Base-by-base conservation (phyloP, 257 asterid species). In the Rhazya stricta region DNA sequence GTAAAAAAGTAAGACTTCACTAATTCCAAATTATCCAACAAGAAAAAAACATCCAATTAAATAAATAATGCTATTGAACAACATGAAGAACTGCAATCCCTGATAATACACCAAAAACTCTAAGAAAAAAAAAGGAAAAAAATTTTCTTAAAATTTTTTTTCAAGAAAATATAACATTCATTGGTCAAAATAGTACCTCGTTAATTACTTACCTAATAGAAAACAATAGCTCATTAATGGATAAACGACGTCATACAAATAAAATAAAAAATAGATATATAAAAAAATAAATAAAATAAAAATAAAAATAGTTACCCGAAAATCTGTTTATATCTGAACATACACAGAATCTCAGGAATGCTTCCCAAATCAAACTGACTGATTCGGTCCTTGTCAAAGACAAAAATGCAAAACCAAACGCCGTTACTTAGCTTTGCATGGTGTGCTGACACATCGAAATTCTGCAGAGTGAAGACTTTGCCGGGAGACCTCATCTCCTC, bases 381-480 rank as follows among this genome's bases (percentile, higher is more conserved):
- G 43, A 32, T 71, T 2, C 34, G 32, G 12, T 62, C 56, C 9
- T 48, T 61, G 46, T 81, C 69, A 34, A 81, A 84, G 23, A 74
- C 79, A 50, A 67, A 76, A 66, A 79, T 74, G 75, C 85, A 81
- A n/a, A 61, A 56, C 84, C 88, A 81, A 13, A 79, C 82, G 9
- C 84, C 88, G 60, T 84, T 72, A 8, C 7, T 42, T 23, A 65
- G 25, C 25, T 81, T 75, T 11, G 56, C 74, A 72, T 6, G 48
- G 48, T 77, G 79, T 11, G 57, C 73, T 18, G 78, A 70, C 25
- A 81, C 72, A 29, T 71, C 77, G 48, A 84, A 84, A 25, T 41
- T 67, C 29, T 41, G 62, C 57, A 63, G 36, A 1, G 84, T 79
- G 74, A 79, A 75, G 36, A 84, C 41, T 42, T 51, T 78, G 29